These are phyloP conservation scores for Allium fistulosum DNA, from an alignment of 106 monocot genomes.

Conservation along the genomic window DNA sequence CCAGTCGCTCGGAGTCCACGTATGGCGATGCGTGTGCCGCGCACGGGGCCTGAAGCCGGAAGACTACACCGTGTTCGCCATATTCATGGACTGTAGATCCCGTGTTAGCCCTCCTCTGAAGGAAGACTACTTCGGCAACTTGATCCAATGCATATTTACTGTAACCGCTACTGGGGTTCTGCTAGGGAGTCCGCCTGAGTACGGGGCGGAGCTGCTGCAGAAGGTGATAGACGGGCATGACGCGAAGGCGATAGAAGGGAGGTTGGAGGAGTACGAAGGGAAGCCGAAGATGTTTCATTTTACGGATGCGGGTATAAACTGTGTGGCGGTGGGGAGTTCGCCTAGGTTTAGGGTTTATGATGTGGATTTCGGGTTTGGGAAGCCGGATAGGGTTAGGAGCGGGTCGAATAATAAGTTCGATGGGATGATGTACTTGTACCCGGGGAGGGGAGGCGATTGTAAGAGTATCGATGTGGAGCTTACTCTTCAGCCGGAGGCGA, in stretches of 20 bases:
- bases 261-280: constrained; percentile 79
- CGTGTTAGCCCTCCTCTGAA: constrained; percentile 67
- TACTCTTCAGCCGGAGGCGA: constrained; percentile 57
- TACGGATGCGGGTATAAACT: constrained; percentile 77
- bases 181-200: constrained; percentile 26
- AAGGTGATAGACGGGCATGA: constrained; percentile 59
- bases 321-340: constrained; percentile 87
- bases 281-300: constrained; percentile 87
- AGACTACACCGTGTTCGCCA: constrained; percentile 63
- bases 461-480: constrained; percentile 81
- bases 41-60: constrained; percentile 57
- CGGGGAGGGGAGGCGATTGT: constrained; percentile 47
- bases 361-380: constrained; percentile 88
- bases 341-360: constrained; percentile 86
- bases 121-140: constrained; percentile 74
- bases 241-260: constrained; percentile 38
- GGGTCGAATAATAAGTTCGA: constrained; percentile 96
- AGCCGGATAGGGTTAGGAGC: constrained; percentile 82
- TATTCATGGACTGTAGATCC: constrained; percentile 77
- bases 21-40: constrained; percentile 72
- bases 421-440: constrained; percentile 88
- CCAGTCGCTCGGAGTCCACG: constrained; percentile 82
- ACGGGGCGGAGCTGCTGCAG: constrained; percentile 50
- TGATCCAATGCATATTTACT: constrained; percentile 83
- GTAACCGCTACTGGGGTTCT: constrained; percentile 54